Evolutionary conservation across 257 asterid genomes (phyloP).

Genomic region (Solanum chilense): DNA sequence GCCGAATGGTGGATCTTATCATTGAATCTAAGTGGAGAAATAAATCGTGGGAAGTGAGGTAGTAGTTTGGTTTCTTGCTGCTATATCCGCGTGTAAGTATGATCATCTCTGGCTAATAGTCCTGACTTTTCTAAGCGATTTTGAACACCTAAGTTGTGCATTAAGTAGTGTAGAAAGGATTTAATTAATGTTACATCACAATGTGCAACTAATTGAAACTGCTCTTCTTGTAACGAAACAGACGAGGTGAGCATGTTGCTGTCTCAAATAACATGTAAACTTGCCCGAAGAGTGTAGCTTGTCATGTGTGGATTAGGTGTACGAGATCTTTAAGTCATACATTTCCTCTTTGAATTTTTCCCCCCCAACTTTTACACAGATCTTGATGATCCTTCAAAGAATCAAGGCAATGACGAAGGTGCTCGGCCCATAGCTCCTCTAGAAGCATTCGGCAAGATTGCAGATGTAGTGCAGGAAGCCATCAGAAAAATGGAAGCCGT

Average conservation of each 20-base stretch:
- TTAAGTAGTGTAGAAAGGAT: background rate
- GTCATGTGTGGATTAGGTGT: background rate
- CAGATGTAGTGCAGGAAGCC: constrained; percentile 93
- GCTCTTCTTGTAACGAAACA: background rate
- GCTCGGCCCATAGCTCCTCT: constrained; percentile 66
- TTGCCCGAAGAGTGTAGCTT: background rate
- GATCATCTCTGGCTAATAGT: background rate
- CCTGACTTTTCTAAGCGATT: background rate
- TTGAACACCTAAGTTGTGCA: background rate
- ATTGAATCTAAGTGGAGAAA: background rate
- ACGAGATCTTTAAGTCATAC: background rate
- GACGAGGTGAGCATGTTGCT: background rate
- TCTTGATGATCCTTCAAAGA: constrained; percentile 61
- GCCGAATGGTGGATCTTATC: background rate
- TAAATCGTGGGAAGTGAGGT: background rate
- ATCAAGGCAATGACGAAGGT: constrained; percentile 57
- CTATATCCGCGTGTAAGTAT: background rate
- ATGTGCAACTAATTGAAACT: background rate
- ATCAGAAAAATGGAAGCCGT: constrained; percentile 86
- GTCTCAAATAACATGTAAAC: background rate
- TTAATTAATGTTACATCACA: background rate
- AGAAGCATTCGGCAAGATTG: constrained; percentile 80
- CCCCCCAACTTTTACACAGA: constrained; percentile 19
- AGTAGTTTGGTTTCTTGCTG: background rate
- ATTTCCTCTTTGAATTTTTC: background rate